Evolutionary conservation across 2,329 filamentous ascomycete genomes (phyloP).

Genomic region (Aureobasidium sp.): DNA sequence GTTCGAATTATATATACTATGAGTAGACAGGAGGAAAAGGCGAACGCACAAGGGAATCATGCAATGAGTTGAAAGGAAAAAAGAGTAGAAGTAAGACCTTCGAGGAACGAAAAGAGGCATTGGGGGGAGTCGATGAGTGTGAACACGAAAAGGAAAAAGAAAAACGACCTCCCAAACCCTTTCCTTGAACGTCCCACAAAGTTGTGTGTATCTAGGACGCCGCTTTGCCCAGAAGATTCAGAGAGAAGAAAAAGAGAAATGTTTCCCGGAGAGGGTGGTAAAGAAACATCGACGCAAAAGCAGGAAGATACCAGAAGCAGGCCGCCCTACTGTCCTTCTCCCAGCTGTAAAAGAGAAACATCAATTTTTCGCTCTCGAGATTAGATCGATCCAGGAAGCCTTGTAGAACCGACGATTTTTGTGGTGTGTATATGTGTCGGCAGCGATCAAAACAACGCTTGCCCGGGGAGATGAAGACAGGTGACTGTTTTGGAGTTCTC

Average conservation of each 20-base stretch:
- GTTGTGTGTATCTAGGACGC: slow-evolving; percentile 7
- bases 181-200: neutral
- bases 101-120: neutral
- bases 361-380: neutral
- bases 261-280: neutral
- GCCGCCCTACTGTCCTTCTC: slow-evolving; percentile 1
- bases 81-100: neutral
- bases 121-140: neutral
- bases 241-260: neutral
- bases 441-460: neutral
- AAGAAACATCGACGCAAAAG: neutral
- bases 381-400: neutral
- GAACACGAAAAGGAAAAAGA: slow-evolving; percentile 1
- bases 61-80: neutral
- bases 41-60: slow-evolving; percentile 4
- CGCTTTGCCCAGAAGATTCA: slow-evolving; percentile 6
- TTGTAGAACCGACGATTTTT: neutral
- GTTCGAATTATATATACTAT: slow-evolving; percentile 12
- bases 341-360: neutral
- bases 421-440: neutral
- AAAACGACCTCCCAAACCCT: neutral
- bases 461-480: neutral
- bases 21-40: slow-evolving; percentile 4
- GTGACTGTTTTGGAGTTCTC: neutral
- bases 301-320: slow-evolving; percentile 4